Percentiles rank a stretch among this genome's conserved stretches.
Conservation (phyloP, 1,284 basidiomycete genomes). For the Irpex lacteus region DNA sequence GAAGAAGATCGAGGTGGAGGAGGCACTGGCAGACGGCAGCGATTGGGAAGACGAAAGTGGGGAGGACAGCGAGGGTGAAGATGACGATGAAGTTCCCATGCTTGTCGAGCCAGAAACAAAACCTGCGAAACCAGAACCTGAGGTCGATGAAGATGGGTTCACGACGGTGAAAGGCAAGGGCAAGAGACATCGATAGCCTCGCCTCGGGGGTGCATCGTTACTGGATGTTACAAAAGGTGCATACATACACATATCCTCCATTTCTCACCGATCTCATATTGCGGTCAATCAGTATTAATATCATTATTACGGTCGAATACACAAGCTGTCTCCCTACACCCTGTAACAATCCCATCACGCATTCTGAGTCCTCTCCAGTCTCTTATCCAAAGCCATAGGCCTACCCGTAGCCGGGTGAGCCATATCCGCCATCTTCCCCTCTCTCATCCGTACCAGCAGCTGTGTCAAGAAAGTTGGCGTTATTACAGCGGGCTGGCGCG, state of each 20-base stretch:
- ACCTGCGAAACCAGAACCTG: constrained; percentile 50
- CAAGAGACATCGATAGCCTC: constrained; percentile 34
- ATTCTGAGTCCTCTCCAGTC: constrained; percentile 65
- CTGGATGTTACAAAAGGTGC: neutral
- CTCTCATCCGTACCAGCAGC: constrained; percentile 67
- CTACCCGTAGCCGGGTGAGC: constrained; percentile 49
- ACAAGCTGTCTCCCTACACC: too few relatives aligned
- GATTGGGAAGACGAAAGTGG: constrained; percentile 40
- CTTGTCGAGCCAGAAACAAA: constrained; percentile 38
- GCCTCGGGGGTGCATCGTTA: neutral
- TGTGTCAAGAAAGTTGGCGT: constrained; percentile 53
- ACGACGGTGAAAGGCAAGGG: constrained; percentile 72
- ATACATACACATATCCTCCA: neutral
- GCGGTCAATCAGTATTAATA: neutral
- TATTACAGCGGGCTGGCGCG: constrained; percentile 27
- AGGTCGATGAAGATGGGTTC: constrained; percentile 88
- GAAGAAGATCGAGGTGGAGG: constrained; percentile 33
- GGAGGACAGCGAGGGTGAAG: constrained; percentile 47
- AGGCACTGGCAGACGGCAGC: constrained; percentile 30
- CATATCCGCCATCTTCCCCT: constrained; percentile 59
- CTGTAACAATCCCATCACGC: constrained; percentile 36
- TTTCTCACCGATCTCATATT: neutral
- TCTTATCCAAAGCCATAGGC: constrained; percentile 58
- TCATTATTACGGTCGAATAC: too few relatives aligned
- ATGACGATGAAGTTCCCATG: constrained; percentile 53